Evolutionary conservation across 345 rosid genomes (phyloP), one percentile per base, ranked within the genome.

Genomic region (Raphanus sativus): DNA sequence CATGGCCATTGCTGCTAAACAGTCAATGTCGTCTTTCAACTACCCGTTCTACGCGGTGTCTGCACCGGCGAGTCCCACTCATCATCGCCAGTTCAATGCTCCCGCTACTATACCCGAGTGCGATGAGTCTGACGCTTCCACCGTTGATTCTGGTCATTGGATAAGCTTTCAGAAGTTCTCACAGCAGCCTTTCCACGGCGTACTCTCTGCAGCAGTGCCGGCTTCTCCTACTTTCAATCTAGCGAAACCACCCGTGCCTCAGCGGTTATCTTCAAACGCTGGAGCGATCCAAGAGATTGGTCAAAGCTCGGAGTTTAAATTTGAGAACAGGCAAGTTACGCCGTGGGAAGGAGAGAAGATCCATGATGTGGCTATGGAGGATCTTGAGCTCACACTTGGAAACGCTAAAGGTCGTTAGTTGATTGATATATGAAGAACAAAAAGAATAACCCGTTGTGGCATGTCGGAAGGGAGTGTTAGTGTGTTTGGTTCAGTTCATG

Each of bases 271-370:
- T 63, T 80, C 77, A 65, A 68, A 80, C 30, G 64, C 77, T 26
- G 77, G 80, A 62, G 76, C 82, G 45, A 71, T 81, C 8, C 83
- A 79, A 59, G 98, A 90, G 83, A 86, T 81, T 52, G 94, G 85
- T 74, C 84, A 88, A 72, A 82, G 70, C 69, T 66, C 89, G 3
- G 98, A 93, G 42, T 93, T 93, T 58, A 92, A 93, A 68, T 93
- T 95, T 64, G 89, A 86, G 74, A 88, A 76, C 54, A 87, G 87
- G 34, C 96, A 86, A 78, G 98, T 93, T 69, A 95, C 88, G 83
- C 93, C 99, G 1, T 95, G 99, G 99, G 99, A 95, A 85, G 99
- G 99, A 67, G 99, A 95, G 84, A 92, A 84, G 91, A 95, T 95
- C 76, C 98, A 91, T 67, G 99, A 95, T 69, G 92, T 90, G 55